Conservation (phyloP, 2,329 filamentous ascomycete species). For the Gyromitra esculenta region DNA sequence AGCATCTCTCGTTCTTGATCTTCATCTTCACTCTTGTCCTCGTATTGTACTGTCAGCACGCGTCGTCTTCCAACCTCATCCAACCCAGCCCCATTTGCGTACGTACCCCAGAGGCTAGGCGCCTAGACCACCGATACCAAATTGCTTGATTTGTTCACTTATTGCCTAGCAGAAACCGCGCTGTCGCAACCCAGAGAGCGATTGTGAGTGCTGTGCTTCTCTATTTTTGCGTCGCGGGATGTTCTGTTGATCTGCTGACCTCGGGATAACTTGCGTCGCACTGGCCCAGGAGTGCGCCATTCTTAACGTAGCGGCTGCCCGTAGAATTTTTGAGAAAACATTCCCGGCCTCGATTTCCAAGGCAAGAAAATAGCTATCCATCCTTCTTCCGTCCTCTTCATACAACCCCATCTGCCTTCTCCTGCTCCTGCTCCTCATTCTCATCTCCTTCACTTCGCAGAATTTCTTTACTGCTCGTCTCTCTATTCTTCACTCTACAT, state of each 20-base stretch:
- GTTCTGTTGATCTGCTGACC: constrained; percentile 29
- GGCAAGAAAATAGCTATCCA: constrained; percentile 14
- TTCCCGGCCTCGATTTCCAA: constrained; percentile 23
- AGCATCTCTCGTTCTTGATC: constrained; percentile 15
- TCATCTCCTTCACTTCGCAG: constrained; percentile 13
- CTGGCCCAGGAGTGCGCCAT: constrained; percentile 3
- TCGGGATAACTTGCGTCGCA: constrained; percentile 4
- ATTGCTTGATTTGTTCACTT: not conserved
- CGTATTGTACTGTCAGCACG: constrained; percentile 26
- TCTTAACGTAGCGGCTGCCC: constrained; percentile 16
- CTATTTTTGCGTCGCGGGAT: constrained; percentile 13
- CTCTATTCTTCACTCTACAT: not conserved
- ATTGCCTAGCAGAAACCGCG: constrained; percentile 1
- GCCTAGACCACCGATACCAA: not conserved
- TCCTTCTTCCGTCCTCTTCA: constrained; percentile 18
- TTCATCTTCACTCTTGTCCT: constrained; percentile 9
- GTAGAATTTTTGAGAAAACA: constrained; percentile 32
- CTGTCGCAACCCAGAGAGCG: constrained; percentile 10
- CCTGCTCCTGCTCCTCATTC: not conserved
- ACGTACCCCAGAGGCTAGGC: constrained; percentile 7
- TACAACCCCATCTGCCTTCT: constrained; percentile 8
- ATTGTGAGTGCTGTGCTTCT: constrained; percentile 11
- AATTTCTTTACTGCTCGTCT: constrained; percentile 1
- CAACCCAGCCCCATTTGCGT: constrained; percentile 15
- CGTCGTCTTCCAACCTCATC: constrained; percentile 20